phyloP scores from a whole-genome alignment of 345 rosid species.

The Melaleuca quinquenervia region DNA sequence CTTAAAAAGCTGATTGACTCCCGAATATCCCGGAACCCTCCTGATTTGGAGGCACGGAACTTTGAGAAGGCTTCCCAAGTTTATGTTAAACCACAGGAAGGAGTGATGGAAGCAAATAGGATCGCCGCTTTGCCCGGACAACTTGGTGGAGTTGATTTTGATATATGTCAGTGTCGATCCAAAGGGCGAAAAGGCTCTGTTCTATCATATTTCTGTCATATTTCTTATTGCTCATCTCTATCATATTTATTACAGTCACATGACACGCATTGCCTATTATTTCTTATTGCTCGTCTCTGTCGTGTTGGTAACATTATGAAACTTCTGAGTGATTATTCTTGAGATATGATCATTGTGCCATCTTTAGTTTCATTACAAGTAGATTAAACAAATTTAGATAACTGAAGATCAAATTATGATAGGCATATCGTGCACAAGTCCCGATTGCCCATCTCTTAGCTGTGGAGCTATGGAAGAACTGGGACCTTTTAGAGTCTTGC shows the following conservation, averaged over 20 bases:
- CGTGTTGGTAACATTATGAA: too few relatives aligned
- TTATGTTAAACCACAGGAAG: conserved; percentile 11
- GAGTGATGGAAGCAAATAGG: conserved; percentile 13
- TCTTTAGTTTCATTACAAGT: background rate
- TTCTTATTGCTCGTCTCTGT: too few relatives aligned
- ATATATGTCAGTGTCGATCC: conserved; percentile 20
- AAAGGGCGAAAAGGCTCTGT: conserved; percentile 13
- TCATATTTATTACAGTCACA: too few relatives aligned
- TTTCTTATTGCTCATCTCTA: too few relatives aligned
- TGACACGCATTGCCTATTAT: too few relatives aligned
- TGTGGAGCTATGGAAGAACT: conserved; percentile 41
- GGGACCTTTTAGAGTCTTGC: conserved; percentile 38
- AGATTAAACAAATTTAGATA: background rate
- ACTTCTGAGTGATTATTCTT: background rate
- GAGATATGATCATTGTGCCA: background rate
- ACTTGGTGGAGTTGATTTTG: conserved; percentile 21
- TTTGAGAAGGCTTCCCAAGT: background rate
- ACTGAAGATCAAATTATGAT: background rate
- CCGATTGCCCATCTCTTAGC: conserved; percentile 49
- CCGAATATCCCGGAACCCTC: conserved; percentile 10
- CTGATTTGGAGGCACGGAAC: background rate
- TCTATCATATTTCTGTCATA: too few relatives aligned
- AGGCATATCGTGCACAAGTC: conserved; percentile 13
- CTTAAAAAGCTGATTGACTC: conserved; percentile 17
- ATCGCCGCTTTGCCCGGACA: conserved; percentile 21